Evolutionary conservation across 176 grass and related monocot genomes (phyloP).

Genomic region (Rhynchospora pubera): DNA sequence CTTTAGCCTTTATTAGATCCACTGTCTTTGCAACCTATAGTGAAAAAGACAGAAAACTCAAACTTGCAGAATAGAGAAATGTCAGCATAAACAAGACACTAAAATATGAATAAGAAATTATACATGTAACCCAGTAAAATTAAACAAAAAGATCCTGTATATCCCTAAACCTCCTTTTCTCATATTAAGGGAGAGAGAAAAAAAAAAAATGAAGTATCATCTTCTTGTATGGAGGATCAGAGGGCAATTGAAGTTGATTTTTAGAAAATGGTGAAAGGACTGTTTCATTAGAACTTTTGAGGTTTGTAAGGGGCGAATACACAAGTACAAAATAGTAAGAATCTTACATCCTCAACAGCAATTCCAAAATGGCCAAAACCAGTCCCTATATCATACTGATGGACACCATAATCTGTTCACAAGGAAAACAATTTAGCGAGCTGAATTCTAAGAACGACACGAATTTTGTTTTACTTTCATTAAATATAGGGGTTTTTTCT

Average conservation of each 20-base stretch:
- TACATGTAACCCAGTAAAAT: background rate
- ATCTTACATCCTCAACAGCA: conserved; percentile 84
- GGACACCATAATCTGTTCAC: conserved; percentile 80
- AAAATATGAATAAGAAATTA: background rate
- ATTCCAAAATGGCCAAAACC: conserved; percentile 91
- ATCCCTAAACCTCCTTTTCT: background rate
- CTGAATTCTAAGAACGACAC: background rate
- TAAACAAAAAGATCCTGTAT: background rate
- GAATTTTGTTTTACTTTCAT: background rate
- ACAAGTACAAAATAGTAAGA: background rate
- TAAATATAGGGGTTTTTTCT: background rate
- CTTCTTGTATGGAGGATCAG: background rate
- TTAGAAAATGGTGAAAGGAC: background rate
- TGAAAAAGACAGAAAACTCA: background rate
- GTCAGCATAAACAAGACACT: background rate
- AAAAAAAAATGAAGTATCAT: background rate
- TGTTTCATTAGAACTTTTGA: background rate
- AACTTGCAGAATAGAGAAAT: background rate
- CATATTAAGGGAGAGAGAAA: background rate
- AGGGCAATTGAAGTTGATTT: background rate
- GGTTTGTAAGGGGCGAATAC: background rate
- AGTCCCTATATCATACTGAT: conserved; percentile 69
- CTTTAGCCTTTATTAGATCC: conserved; percentile 92
- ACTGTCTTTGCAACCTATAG: conserved; percentile 78
- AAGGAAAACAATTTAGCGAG: background rate